Evolutionary conservation across 2,329 filamentous ascomycete species (phyloP).

Genomic region (Neurospora crassa): DNA sequence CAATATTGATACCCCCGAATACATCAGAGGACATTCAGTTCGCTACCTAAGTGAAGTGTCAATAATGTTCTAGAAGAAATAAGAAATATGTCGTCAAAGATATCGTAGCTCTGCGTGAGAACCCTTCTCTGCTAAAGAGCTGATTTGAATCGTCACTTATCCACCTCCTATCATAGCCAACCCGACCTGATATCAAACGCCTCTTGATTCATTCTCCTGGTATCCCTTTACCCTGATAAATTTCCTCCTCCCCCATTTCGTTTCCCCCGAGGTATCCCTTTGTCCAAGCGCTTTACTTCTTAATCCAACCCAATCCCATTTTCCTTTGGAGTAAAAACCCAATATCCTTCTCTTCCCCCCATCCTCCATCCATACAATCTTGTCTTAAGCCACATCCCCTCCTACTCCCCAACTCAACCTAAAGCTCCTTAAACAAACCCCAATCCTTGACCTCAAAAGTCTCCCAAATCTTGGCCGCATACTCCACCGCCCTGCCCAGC

Average conservation of each 20-base stretch:
- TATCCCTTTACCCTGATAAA: not conserved
- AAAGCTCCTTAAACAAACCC: conserved; percentile 53
- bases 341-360: not conserved
- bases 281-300: not conserved
- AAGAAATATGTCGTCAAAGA: not conserved
- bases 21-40: not conserved
- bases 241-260: not conserved
- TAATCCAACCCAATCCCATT: not conserved
- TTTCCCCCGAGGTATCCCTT: not conserved
- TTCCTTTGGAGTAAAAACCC: not conserved
- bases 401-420: not conserved
- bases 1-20: not conserved
- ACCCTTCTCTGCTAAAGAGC: not conserved
- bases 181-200: not conserved
- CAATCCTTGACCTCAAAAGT: conserved; percentile 74
- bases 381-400: not conserved
- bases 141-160: not conserved
- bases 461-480: conserved; percentile 57
- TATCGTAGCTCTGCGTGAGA: not conserved
- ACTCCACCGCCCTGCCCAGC: conserved; percentile 59
- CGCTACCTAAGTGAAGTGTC: not conserved
- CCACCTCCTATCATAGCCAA: not conserved
- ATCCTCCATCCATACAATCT: not conserved
- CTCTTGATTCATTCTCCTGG: not conserved
- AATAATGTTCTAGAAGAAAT: not conserved